Evolutionary conservation across 2,329 filamentous ascomycete species (phyloP).

Genomic region (Botryotinia calthae): DNA sequence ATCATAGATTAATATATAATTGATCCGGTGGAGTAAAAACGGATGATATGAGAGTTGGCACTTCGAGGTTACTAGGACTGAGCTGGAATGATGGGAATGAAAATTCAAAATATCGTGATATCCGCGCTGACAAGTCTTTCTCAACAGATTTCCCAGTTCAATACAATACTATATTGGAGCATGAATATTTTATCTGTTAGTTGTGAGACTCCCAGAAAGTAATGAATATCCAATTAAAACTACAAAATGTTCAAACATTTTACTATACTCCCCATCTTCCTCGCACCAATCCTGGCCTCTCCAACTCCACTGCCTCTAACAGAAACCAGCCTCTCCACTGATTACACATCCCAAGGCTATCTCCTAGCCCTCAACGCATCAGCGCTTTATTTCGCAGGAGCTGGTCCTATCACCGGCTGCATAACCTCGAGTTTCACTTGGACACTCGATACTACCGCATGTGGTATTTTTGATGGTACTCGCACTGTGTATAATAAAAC

Average conservation of each 20-base stretch:
- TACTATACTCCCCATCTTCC: background rate
- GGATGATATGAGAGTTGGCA: background rate
- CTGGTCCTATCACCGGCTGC: background rate
- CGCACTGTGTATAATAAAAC: background rate
- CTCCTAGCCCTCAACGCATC: constrained; percentile 10
- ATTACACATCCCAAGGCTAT: constrained; percentile 8
- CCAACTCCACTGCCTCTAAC: background rate
- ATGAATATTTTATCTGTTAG: background rate
- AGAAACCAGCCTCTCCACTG: background rate
- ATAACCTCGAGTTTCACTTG: constrained; percentile 14
- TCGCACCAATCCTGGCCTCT: background rate
- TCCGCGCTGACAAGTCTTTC: background rate
- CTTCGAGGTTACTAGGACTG: background rate
- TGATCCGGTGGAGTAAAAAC: background rate
- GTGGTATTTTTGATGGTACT: constrained; percentile 8
- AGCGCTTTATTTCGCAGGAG: constrained; percentile 1
- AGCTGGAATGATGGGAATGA: background rate
- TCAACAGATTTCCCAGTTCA: background rate
- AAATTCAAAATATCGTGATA: background rate
- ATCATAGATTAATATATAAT: background rate
- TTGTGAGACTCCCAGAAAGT: too few relatives aligned
- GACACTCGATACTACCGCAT: background rate
- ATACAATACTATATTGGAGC: background rate
- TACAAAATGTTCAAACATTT: background rate
- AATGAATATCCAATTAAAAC: background rate